Evolutionary conservation across 2,329 filamentous ascomycete genomes (phyloP).

Genomic region (Cladosporium oxysporum): DNA sequence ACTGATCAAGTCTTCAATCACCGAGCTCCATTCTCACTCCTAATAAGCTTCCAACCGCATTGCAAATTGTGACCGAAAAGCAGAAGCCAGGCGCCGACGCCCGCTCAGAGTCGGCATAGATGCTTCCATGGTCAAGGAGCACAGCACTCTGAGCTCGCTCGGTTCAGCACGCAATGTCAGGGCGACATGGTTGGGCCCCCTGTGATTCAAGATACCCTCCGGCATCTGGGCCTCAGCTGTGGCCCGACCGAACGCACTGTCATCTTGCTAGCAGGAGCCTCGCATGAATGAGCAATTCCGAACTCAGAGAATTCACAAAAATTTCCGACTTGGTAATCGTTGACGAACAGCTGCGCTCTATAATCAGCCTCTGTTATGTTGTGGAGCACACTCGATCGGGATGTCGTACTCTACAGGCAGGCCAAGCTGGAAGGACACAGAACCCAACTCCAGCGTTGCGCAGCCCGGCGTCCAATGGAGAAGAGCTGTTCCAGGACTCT

Average conservation of each 20-base stretch:
- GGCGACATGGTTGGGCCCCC: no score
- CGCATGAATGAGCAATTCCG: no score
- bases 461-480: slow-evolving; percentile 49
- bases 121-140: no score
- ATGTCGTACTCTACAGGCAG: slow-evolving; percentile 61
- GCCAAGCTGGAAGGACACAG: slow-evolving; percentile 58
- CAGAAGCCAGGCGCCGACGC: no score
- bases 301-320: slow-evolving; percentile 30
- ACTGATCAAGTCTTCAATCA: neutral
- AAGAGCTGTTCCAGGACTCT: slow-evolving; percentile 42
- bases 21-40: neutral
- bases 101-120: no score
- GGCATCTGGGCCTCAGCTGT: slow-evolving; percentile 70
- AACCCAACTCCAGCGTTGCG: slow-evolving; percentile 57
- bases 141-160: no score
- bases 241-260: slow-evolving; percentile 65
- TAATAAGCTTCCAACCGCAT: neutral
- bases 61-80: no score
- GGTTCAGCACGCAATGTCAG: no score
- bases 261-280: slow-evolving; percentile 37
- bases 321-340: slow-evolving; percentile 73
- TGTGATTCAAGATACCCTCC: slow-evolving; percentile 70
- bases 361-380: slow-evolving; percentile 47
- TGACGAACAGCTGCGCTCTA: slow-evolving; percentile 69
- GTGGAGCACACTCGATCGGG: slow-evolving; percentile 58